Evolutionary conservation across 805 yeast genomes (phyloP).

Genomic region (Schizosaccharomyces lindneri): DNA sequence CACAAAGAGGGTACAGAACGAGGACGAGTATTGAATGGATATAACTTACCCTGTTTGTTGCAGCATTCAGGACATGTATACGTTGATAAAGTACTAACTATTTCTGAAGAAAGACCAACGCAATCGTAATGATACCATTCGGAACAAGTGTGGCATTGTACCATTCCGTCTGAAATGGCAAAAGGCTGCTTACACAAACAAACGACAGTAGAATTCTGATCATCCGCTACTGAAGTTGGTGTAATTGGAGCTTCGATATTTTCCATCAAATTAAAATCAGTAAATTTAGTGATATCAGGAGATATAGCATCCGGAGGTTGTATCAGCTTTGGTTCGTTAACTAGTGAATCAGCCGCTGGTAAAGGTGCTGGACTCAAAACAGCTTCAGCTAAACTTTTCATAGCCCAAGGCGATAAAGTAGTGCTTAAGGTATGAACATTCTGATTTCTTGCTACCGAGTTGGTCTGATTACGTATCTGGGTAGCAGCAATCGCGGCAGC

Average conservation of each 20-base stretch:
- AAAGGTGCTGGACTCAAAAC: neutral
- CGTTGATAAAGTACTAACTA: neutral
- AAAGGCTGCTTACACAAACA: neutral
- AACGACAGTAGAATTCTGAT: neutral
- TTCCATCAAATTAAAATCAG: neutral
- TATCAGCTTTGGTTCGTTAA: too few relatives aligned
- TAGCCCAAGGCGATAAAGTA: neutral
- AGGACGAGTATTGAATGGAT: neutral
- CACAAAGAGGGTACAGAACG: neutral
- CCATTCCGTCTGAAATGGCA: neutral
- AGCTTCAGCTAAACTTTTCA: neutral
- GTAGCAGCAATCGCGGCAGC: conserved; percentile 1
- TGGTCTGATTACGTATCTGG: neutral
- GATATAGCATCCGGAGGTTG: neutral
- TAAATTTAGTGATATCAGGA: neutral
- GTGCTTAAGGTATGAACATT: neutral
- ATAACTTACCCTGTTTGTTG: neutral
- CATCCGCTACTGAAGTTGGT: neutral
- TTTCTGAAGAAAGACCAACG: neutral
- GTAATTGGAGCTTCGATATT: too few relatives aligned
- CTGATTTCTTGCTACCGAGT: neutral
- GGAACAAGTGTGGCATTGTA: neutral
- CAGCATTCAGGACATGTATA: neutral
- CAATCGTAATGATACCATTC: conserved; percentile 1
- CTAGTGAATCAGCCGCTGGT: neutral